phyloP scores from a whole-genome alignment of 192 early-diverging fungal species.

The Diversispora epigaea region DNA sequence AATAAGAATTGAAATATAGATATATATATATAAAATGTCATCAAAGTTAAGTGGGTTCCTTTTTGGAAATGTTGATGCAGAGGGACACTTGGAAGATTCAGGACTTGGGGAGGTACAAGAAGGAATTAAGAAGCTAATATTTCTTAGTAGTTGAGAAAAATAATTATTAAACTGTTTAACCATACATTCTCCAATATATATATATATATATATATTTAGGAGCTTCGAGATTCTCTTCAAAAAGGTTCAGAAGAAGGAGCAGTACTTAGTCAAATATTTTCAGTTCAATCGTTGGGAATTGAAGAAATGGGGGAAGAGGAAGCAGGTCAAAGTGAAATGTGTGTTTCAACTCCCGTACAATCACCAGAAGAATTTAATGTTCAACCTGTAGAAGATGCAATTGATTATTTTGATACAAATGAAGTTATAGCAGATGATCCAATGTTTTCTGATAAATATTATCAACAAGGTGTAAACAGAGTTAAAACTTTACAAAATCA shows the following conservation, averaged over 20 bases:
- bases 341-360: slow-evolving; percentile 24
- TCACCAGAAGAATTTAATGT: slow-evolving; percentile 43
- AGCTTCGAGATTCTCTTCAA: slow-evolving; percentile 54
- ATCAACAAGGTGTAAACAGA: slow-evolving; percentile 45
- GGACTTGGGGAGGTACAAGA: background rate
- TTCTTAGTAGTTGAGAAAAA: too few relatives aligned
- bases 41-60: background rate
- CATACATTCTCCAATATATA: too few relatives aligned
- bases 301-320: slow-evolving; percentile 52
- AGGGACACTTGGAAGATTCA: slow-evolving; percentile 4
- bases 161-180: too few relatives aligned
- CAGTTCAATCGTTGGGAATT: slow-evolving; percentile 53
- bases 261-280: slow-evolving; percentile 53
- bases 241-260: slow-evolving; percentile 48
- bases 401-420: slow-evolving; percentile 83
- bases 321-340: slow-evolving; percentile 36
- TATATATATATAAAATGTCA: too few relatives aligned
- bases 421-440: slow-evolving; percentile 73
- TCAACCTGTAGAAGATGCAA: slow-evolving; percentile 65
- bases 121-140: too few relatives aligned
- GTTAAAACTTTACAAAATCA: slow-evolving; percentile 39
- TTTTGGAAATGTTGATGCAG: slow-evolving; percentile 3
- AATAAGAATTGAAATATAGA: too few relatives aligned
- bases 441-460: slow-evolving; percentile 48
- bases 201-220: too few relatives aligned